A percentile compares a stretch with the other conserved stretches of the same genome.
These are phyloP conservation scores for Vitis labrusca DNA, from an alignment of 164 flowering plant species.

Conservation along the genomic window DNA sequence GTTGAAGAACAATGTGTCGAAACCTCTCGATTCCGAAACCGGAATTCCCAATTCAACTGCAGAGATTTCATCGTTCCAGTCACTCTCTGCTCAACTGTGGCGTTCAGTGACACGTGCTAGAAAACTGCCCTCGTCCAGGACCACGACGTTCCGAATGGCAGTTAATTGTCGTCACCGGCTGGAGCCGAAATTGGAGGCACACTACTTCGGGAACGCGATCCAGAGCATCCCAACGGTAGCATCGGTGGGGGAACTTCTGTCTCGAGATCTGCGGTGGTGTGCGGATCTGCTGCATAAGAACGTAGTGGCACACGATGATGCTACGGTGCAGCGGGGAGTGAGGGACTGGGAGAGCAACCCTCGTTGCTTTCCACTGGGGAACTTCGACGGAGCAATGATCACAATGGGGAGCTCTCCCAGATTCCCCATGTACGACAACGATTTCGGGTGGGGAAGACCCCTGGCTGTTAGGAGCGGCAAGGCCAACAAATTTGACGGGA, in stretches of 20 bases:
- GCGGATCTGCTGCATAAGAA: constrained; percentile 50
- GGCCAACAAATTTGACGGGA: constrained; percentile 71
- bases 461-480: constrained; percentile 61
- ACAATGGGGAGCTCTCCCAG: constrained; percentile 77
- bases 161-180: constrained; percentile 84
- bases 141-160: constrained; percentile 87
- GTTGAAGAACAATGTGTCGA: constrained; percentile 8
- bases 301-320: constrained; percentile 50
- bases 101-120: constrained; percentile 78
- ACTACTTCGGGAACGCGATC: constrained; percentile 90
- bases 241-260: constrained; percentile 43
- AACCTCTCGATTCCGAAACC: no score
- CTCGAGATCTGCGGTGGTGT: constrained; percentile 39
- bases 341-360: constrained; percentile 58
- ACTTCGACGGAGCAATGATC: constrained; percentile 63
- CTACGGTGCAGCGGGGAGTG: constrained; percentile 42
- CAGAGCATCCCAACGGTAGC: constrained; percentile 63
- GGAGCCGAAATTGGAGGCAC: constrained; percentile 54
- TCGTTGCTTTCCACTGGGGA: constrained; percentile 57
- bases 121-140: constrained; percentile 29
- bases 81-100: constrained; percentile 82
- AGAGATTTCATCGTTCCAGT: constrained; percentile 88
- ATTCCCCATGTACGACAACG: constrained; percentile 73
- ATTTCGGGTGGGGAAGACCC: constrained; percentile 76
- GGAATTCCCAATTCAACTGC: constrained; percentile 12